phyloP scores from a whole-genome alignment of 1,284 basidiomycete genomes.

The Marasmius fiardii region DNA sequence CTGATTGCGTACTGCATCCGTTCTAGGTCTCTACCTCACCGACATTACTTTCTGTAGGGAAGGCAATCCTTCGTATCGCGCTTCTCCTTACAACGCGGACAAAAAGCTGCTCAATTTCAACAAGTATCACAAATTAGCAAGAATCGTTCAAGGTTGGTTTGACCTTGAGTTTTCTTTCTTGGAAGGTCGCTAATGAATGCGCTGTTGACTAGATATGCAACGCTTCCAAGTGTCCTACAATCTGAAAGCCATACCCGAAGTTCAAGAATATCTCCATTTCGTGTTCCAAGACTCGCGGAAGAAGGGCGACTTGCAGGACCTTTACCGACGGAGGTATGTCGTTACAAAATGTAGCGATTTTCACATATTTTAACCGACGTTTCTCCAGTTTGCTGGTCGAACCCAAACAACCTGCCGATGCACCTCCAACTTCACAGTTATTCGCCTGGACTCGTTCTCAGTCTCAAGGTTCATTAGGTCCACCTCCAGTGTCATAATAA shows the following conservation, averaged over 20 bases:
- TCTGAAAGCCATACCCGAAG: conserved; percentile 80
- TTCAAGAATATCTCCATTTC: conserved; percentile 73
- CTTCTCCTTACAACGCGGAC: conserved; percentile 72
- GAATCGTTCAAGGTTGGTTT: conserved; percentile 76
- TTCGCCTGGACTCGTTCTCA: conserved; percentile 69
- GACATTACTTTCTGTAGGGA: conserved; percentile 96
- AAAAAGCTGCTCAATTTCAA: conserved; percentile 94
- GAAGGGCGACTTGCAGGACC: conserved; percentile 74
- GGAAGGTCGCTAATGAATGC: background rate
- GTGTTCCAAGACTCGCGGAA: conserved; percentile 71
- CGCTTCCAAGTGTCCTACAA: conserved; percentile 89
- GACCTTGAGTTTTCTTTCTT: background rate
- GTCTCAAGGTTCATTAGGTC: conserved; percentile 26
- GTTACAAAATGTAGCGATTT: background rate
- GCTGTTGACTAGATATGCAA: conserved; percentile 68
- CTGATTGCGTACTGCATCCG: conserved; percentile 11
- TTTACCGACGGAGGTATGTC: conserved; percentile 75
- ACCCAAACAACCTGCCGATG: conserved; percentile 73
- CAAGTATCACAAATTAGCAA: conserved; percentile 88
- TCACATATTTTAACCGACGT: conserved; percentile 10
- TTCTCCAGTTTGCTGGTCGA: conserved; percentile 67
- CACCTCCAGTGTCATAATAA: conserved; percentile 14
- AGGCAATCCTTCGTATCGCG: conserved; percentile 85
- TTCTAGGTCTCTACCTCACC: conserved; percentile 79
- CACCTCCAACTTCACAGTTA: conserved; percentile 60